Evolutionary conservation across 106 monocot genomes (phyloP).

Genomic region (Alisma plantagoaquatica): DNA sequence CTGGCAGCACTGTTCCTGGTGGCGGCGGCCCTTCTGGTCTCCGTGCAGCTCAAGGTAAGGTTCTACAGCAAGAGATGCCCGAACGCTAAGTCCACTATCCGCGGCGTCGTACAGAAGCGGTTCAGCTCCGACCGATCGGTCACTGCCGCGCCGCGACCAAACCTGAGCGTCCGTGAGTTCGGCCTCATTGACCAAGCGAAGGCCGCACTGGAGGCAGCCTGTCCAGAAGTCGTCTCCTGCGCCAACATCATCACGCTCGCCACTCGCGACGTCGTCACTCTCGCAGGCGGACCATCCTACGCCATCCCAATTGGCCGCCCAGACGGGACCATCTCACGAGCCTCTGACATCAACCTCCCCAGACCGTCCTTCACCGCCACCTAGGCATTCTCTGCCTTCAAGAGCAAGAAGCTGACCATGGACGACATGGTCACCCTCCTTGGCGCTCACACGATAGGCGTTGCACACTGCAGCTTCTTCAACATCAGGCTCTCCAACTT

Average conservation of each 20-base stretch:
- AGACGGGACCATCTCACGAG: slow-evolving; percentile 22
- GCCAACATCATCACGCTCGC: too few relatives aligned
- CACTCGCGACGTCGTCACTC: slow-evolving; percentile 13
- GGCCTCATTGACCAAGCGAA: slow-evolving; percentile 24
- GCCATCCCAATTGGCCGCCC: slow-evolving; percentile 30
- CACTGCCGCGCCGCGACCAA: slow-evolving; percentile 20
- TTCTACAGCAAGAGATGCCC: slow-evolving; percentile 28
- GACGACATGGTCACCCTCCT: too few relatives aligned
- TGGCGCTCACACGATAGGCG: too few relatives aligned
- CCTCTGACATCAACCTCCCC: slow-evolving; percentile 12
- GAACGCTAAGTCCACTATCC: slow-evolving; percentile 17
- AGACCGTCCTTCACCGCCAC: too few relatives aligned
- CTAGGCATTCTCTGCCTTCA: slow-evolving; percentile 9
- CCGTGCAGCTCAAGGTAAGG: not conserved
- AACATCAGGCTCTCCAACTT: slow-evolving; percentile 17
- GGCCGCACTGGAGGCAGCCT: slow-evolving; percentile 13
- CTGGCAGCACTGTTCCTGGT: not conserved
- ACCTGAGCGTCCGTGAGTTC: slow-evolving; percentile 27
- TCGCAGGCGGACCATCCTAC: slow-evolving; percentile 20
- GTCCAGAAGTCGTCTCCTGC: too few relatives aligned
- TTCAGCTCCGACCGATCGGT: slow-evolving; percentile 7
- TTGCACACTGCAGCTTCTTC: too few relatives aligned
- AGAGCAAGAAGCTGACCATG: slow-evolving; percentile 12
- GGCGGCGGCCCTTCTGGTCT: not conserved
- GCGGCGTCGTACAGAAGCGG: not conserved